Conservation (phyloP, 2,329 filamentous ascomycete genomes). For the Bipolaris cookei region DNA sequence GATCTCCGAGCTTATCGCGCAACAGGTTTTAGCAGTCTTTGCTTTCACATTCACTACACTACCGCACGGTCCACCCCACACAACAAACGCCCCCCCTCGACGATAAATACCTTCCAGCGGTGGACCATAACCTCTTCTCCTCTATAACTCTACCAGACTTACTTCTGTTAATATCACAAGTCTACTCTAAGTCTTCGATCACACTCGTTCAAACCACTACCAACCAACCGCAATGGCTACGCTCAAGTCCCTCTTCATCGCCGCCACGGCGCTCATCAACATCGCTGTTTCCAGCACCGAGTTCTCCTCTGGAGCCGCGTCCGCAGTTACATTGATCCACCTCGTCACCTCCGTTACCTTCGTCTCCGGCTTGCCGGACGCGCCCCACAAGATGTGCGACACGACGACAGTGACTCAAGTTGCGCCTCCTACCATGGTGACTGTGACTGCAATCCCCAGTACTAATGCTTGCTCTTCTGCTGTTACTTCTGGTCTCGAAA, state of each 20-base stretch:
- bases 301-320: slow-evolving; percentile 3
- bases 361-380: neutral
- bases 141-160: neutral
- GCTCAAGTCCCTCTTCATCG: slow-evolving; percentile 9
- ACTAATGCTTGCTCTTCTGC: neutral
- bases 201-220: slow-evolving; percentile 1
- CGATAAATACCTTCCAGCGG: slow-evolving; percentile 6
- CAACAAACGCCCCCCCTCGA: slow-evolving; percentile 3
- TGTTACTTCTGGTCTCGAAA: neutral
- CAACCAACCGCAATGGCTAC: slow-evolving; percentile 9
- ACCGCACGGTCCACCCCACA: slow-evolving; percentile 6
- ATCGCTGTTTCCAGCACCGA: slow-evolving; percentile 9
- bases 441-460: slow-evolving; percentile 6
- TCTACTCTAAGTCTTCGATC: neutral
- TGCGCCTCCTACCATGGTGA: slow-evolving; percentile 1
- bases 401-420: slow-evolving; percentile 7
- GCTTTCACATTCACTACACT: neutral
- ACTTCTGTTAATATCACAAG: slow-evolving; percentile 4
- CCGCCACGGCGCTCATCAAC: slow-evolving; percentile 11
- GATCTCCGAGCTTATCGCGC: too few species aligned
- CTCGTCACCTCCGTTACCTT: slow-evolving; percentile 5
- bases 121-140: neutral
- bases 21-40: neutral
- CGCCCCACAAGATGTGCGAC: slow-evolving; percentile 2
- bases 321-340: slow-evolving; percentile 9